Conservation (phyloP, 352 stramenopile species). For the Thalassiosira sp. region DNA sequence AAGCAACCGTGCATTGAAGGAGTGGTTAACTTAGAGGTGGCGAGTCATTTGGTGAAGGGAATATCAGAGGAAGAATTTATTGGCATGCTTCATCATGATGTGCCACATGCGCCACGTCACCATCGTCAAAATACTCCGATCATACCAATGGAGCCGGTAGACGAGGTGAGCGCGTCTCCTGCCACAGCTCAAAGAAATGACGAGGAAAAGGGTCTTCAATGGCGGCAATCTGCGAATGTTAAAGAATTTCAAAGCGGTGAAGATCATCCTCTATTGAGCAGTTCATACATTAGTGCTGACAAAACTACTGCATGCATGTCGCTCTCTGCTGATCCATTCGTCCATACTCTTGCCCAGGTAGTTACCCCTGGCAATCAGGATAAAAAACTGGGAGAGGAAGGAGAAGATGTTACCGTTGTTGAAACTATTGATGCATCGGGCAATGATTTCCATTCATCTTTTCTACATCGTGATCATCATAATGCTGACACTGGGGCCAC, state of each 20-base stretch:
- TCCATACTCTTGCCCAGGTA: constrained; percentile 27
- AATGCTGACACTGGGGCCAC: not conserved
- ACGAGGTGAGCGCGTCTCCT: not conserved
- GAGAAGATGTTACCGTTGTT: not conserved
- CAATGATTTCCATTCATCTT: constrained; percentile 5
- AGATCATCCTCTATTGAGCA: constrained; percentile 1
- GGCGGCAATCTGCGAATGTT: not conserved
- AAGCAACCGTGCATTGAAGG: constrained; percentile 26
- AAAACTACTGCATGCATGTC: constrained; percentile 12
- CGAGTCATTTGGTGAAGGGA: constrained; percentile 12
- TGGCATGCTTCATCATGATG: constrained; percentile 13
- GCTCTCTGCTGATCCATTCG: constrained; percentile 33
- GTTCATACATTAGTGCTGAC: not conserved
- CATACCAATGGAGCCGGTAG: not conserved
- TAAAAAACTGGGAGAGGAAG: too few relatives aligned
- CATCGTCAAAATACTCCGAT: not conserved
- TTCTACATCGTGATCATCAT: not conserved
- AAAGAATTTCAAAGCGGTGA: not conserved
- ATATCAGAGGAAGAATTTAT: constrained; percentile 32
- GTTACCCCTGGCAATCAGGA: too few relatives aligned
- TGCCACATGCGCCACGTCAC: not conserved
- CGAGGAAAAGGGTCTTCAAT: not conserved
- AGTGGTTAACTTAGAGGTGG: constrained; percentile 17
- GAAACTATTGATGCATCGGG: constrained; percentile 7
- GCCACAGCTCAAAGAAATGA: not conserved